These are phyloP conservation scores for Cymbopogon citratus DNA, from an alignment of 176 grass and related monocot genomes.

Conservation along the genomic window DNA sequence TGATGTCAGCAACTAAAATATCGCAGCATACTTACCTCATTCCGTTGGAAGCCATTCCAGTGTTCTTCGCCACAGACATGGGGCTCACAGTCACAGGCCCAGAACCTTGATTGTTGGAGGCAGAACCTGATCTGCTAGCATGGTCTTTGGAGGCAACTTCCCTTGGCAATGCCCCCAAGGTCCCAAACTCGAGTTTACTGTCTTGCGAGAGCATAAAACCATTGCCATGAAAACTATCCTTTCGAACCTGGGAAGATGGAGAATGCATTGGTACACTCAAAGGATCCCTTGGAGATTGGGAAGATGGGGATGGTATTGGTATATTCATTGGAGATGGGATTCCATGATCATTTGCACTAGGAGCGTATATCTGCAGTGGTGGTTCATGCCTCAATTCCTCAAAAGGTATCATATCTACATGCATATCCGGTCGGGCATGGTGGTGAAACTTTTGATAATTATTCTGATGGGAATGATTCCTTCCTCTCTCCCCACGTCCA, in stretches of 20 bases:
- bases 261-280: slow-evolving; percentile 25
- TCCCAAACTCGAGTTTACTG: slow-evolving; percentile 42
- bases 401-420: slow-evolving; percentile 21
- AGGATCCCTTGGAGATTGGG: slow-evolving; percentile 22
- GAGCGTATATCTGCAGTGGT: slow-evolving; percentile 29
- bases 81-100: slow-evolving; percentile 28
- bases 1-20: slow-evolving; percentile 3
- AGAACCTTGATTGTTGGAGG: slow-evolving; percentile 21
- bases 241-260: slow-evolving; percentile 16
- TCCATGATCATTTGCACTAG: slow-evolving; percentile 37
- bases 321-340: slow-evolving; percentile 24
- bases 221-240: slow-evolving; percentile 37
- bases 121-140: slow-evolving; percentile 32
- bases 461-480: slow-evolving; percentile 35
- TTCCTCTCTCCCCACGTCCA: slow-evolving; percentile 48
- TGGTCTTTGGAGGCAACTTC: slow-evolving; percentile 30
- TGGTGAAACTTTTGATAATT: slow-evolving; percentile 32
- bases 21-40: slow-evolving; percentile 37
- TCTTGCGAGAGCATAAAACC: slow-evolving; percentile 32
- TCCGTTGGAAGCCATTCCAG: slow-evolving; percentile 22
- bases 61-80: slow-evolving; percentile 23
- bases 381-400: slow-evolving; percentile 36
- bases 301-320: slow-evolving; percentile 19
- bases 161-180: slow-evolving; percentile 26
- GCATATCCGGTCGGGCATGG: slow-evolving; percentile 27